A percentile compares a stretch with the other conserved stretches of the same genome.
Conservation (phyloP, 2,329 filamentous ascomycete species). For the Aspergillus sp. region DNA sequence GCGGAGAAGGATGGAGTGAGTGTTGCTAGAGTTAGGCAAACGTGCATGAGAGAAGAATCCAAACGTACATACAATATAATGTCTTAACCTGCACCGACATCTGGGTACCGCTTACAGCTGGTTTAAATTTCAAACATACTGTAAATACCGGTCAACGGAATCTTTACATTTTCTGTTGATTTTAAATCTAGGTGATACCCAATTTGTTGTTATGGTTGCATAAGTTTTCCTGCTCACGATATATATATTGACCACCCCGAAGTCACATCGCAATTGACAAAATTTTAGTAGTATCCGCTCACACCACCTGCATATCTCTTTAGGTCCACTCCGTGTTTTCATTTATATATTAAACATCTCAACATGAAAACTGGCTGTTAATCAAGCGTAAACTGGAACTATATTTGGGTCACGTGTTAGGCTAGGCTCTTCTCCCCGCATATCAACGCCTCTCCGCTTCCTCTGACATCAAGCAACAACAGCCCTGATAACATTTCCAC, state of each 20-base stretch:
- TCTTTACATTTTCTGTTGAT: no score
- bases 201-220: no score
- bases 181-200: no score
- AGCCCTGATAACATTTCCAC: background rate
- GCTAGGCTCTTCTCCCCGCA: conserved; percentile 1
- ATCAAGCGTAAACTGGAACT: background rate
- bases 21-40: background rate
- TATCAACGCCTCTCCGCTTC: background rate
- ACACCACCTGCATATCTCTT: background rate
- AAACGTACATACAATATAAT: background rate
- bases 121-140: no score
- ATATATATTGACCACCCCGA: no score
- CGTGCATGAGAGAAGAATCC: conserved; percentile 5
- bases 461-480: background rate
- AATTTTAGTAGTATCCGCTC: no score
- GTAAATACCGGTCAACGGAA: no score
- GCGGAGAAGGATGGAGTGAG: conserved; percentile 60
- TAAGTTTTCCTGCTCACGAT: no score
- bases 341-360: background rate
- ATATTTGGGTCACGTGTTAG: background rate
- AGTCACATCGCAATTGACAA: no score
- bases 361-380: no score
- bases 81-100: background rate
- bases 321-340: background rate
- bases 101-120: background rate